phyloP scores from a whole-genome alignment of 495 filamentous ascomycete genomes.

The Staphylotrichum longicolle region DNA sequence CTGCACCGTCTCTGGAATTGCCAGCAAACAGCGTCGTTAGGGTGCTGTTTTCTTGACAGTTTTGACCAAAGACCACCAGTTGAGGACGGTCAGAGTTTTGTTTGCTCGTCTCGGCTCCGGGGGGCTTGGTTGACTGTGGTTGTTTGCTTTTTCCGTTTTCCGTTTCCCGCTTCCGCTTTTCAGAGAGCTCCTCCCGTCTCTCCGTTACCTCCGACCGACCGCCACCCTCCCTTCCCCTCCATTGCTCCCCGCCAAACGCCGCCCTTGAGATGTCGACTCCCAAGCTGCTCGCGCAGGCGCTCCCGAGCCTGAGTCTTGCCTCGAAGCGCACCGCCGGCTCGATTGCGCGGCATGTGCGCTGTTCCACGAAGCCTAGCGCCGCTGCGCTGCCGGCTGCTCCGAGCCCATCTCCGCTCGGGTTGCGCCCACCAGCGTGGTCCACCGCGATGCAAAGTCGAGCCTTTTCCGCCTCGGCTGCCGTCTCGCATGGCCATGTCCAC shows the following conservation, averaged over 20 bases:
- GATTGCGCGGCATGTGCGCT: conserved; percentile 27
- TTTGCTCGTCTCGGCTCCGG: conserved; percentile 5
- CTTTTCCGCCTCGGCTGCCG: conserved; percentile 60
- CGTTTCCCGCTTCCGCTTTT: neutral
- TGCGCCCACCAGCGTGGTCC: conserved; percentile 5
- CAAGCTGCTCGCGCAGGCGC: conserved; percentile 22
- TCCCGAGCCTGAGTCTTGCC: conserved; percentile 24
- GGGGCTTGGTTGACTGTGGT: neutral
- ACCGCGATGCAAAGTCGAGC: conserved; percentile 12
- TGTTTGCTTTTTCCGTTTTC: conserved; percentile 14
- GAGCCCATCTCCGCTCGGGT: neutral
- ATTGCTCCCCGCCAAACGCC: neutral
- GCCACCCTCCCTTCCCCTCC: neutral
- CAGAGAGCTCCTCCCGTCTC: neutral
- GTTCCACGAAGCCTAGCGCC: conserved; percentile 24
- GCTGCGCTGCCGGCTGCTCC: conserved; percentile 16
- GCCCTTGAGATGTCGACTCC: conserved; percentile 28
- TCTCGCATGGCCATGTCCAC: conserved; percentile 72
- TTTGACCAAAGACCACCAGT: too few species aligned
- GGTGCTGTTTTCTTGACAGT: too few species aligned
- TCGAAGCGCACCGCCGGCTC: conserved; percentile 17
- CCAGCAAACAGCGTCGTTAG: too few species aligned
- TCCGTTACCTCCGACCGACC: too few species aligned
- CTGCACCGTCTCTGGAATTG: too few species aligned
- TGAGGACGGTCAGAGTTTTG: neutral